Base-by-base conservation (phyloP, 176 grass and related monocot genomes). In the Tillandsia fasciculata region DNA sequence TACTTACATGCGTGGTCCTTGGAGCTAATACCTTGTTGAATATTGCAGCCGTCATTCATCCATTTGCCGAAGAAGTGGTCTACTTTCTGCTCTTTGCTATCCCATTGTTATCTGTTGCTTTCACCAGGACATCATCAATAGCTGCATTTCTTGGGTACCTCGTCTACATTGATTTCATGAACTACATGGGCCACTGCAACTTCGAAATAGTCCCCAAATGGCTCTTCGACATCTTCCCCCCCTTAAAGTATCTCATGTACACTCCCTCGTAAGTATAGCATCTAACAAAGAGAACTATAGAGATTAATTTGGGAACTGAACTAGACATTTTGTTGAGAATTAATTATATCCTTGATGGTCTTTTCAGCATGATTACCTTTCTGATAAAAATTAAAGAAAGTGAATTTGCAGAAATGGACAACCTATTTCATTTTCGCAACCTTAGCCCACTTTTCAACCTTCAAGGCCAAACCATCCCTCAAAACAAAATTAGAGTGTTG, bases 141-240 rank as follows among this genome's bases (percentile, higher is more conserved):
- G 0, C 82, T 3, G 29, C 53, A n/a, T 56, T 78, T 1, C 10
- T 83, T 47, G 77, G 80, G 0, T 96, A 91, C 10, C 2, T 91
- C 3, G n/a, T 56, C 48, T 96, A 96, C 73, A 79, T 91, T 22
- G 92, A 96, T 54, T 91, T 96, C 66, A 96, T 96, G 92, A 96
- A 96, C 81, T 91, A 96, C 76, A 83, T 96, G 88, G 86, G 92
- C 0, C 92, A 96, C 53, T 91, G 92, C 81, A 96, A 96, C 70
- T 96, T 96, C 51, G 92, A 96, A 57, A 54, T 87, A 61, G 83
- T 96, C 13, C 92, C 92, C 2, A 89, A 56, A 27, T 87, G 81
- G 85, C 64, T 96, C 20, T 91, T 96, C 61, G 61, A 73, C 49
- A 65, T 59, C 75, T 85, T 91, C 49, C 88, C 88, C 1, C 88